Evolutionary conservation across 495 filamentous ascomycete genomes (phyloP).

Genomic region (Bryoglossum gracile): DNA sequence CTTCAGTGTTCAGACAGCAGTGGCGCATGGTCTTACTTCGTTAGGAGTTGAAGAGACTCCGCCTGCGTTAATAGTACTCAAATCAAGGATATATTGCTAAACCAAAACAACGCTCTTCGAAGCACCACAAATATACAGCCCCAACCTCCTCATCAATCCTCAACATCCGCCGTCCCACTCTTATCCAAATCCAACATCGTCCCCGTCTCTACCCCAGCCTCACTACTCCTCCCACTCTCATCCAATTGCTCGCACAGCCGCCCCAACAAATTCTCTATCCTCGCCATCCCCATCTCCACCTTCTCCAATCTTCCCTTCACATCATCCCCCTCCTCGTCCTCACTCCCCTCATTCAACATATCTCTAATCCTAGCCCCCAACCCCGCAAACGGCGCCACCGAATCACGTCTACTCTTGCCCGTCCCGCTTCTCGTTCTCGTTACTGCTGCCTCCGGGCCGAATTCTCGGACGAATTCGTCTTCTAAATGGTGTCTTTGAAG

Average conservation of each 20-base stretch:
- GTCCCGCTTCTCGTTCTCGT: background rate
- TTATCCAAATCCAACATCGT: slow-evolving; percentile 12
- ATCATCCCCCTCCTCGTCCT: slow-evolving; percentile 22
- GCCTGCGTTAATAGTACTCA: too few species aligned
- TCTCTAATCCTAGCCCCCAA: slow-evolving; percentile 22
- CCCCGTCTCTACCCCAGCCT: slow-evolving; percentile 1
- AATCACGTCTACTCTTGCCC: slow-evolving; percentile 24
- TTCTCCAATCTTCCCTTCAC: slow-evolving; percentile 24
- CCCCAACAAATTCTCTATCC: slow-evolving; percentile 29
- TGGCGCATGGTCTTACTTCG: too few species aligned
- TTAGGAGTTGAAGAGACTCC: too few species aligned
- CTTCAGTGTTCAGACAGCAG: too few species aligned
- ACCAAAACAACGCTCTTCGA: too few species aligned
- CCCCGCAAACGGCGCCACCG: slow-evolving; percentile 25
- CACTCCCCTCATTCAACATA: slow-evolving; percentile 15
- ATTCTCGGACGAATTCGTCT: slow-evolving; percentile 12
- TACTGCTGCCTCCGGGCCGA: slow-evolving; percentile 6
- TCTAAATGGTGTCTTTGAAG: slow-evolving; percentile 4
- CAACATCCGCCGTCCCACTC: slow-evolving; percentile 10
- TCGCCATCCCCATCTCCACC: slow-evolving; percentile 25
- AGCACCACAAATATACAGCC: too few species aligned
- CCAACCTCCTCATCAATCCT: background rate
- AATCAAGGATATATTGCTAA: too few species aligned
- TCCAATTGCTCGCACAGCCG: slow-evolving; percentile 20
- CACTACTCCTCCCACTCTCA: slow-evolving; percentile 11